Base-by-base conservation (phyloP, 257 asterid genomes). In the Plantago elongata region DNA sequence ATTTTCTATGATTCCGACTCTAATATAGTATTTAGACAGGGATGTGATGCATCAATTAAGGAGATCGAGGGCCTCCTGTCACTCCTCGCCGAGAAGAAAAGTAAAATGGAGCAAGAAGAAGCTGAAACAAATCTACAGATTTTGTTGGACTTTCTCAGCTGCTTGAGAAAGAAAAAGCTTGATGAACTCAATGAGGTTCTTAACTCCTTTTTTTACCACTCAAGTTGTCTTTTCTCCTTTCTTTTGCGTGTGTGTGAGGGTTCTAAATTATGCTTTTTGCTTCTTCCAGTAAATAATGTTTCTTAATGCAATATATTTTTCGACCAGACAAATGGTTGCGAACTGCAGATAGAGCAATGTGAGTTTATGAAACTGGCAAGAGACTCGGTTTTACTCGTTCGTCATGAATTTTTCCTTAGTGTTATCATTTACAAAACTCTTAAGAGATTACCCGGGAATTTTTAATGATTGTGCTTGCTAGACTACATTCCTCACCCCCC, bases 71-170 rank as follows among this genome's bases (percentile, higher is more conserved):
- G 80, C 72, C 85, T 93, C 63, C 65, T 84, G 80, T 74, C 86
- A 60, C 81, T 89, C 76, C 84, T 93, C 57, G 65, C 84, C 5
- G 95, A 89, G 76, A 93, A 80, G 85, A 93, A 87, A 85, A 79
- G 75, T 63, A 89, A 87, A 72, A 79, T 87, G 94, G 97, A 89
- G 84, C 97, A 83, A 70, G 90, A 89, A 80, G 97, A 89, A 78
- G 86, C 95, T 69, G 99, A 89, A 75, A 72, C 91, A 62, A 87
- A 93, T 74, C 71, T 93, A 56, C 87, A 75, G 80, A 80, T 87
- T 75, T 71, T 89, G 79, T 83, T 78, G 9, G 95, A 89, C 51
- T 93, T 93, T 74, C 80, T 89, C 82, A 79, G 69, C 3, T 70
- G 84, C 70, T 69, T 93, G 77, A 83, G 75, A 78, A 85, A 78